phyloP scores from a whole-genome alignment of 176 grass and related monocot genomes.

The Oryza punctata region DNA sequence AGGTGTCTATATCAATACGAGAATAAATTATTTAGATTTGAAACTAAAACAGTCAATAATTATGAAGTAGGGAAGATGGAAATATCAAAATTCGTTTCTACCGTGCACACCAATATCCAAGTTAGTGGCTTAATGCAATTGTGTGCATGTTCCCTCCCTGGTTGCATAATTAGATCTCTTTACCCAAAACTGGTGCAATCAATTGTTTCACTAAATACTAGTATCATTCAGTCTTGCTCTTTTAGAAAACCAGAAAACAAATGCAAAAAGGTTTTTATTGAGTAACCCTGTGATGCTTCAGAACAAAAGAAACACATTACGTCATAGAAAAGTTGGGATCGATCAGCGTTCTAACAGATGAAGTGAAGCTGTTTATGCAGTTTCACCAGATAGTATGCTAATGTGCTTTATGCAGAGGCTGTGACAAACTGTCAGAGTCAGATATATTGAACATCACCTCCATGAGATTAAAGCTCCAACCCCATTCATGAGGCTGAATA shows the following conservation, averaged over 20 bases:
- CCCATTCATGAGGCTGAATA: too few relatives aligned
- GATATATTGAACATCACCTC: too few relatives aligned
- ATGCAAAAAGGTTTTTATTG: not conserved
- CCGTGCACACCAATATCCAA: not conserved
- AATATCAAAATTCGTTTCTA: not conserved
- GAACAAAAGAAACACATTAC: too few relatives aligned
- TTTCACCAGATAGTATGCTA: too few relatives aligned
- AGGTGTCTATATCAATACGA: too few relatives aligned
- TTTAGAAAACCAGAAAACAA: not conserved
- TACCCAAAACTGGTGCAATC: not conserved
- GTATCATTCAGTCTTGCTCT: not conserved
- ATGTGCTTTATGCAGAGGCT: too few relatives aligned
- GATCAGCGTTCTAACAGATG: too few relatives aligned
- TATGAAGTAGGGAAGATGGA: not conserved
- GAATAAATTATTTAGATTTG: too few relatives aligned
- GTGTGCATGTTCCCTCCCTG: not conserved
- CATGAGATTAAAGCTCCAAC: too few relatives aligned
- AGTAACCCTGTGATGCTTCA: not conserved
- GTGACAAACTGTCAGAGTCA: too few relatives aligned
- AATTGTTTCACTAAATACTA: not conserved
- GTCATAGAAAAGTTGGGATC: too few relatives aligned
- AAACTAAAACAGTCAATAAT: not conserved
- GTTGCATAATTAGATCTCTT: conserved; percentile 15
- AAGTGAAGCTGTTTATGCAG: too few relatives aligned
- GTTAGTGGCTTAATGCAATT: not conserved